Evolutionary conservation across 1,284 basidiomycete species (phyloP), one percentile per base, ranked within the genome.

Genomic region (Ustilago cynodontis): DNA sequence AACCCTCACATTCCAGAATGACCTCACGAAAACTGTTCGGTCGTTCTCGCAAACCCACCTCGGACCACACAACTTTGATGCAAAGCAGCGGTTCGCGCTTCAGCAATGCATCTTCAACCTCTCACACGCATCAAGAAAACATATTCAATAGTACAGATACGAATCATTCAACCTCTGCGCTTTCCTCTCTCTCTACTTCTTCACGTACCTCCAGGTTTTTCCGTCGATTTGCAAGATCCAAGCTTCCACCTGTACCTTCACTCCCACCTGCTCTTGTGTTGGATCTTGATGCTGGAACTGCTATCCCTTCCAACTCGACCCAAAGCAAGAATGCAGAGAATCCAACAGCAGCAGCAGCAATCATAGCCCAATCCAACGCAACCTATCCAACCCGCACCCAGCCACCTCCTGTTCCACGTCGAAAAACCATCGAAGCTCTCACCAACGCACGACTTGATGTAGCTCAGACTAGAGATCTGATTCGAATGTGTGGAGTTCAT

Each of bases 391-490:
- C 64, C 20, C n/a, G n/a, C n/a, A 60, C 71, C n/a, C 56, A 37
- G 29, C 71, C 70, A 2, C 39, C 22, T 2, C 56, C 55, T 2
- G 8, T 62, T 4, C 75, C 71, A 29, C 66, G 60, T 14, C 57
- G 53, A 9, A 61, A 62, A 24, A 73, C 67, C 64, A 53, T 80
- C 41, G 76, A 80, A 4, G 69, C 71, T 8, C 51, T 80, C 16
- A 49, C 65, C 2, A 78, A 78, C 26, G 78, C 76, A 1, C 65
- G 71, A 5, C 61, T 80, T 22, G 47, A 72, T 24, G 68, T 78
- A 5, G 9, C 22, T 0, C 65, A 73, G 47, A 54, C 62, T 0
- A 43, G 69, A 18, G 71, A 68, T 24, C 52, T 80, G 33, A 53
- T 77, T 18, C 65, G 71, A 28, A 62, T 78, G 59, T 80, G 76